These are phyloP conservation scores for Acacia acuminata DNA, from an alignment of 306 rosid species.

Conservation along the genomic window DNA sequence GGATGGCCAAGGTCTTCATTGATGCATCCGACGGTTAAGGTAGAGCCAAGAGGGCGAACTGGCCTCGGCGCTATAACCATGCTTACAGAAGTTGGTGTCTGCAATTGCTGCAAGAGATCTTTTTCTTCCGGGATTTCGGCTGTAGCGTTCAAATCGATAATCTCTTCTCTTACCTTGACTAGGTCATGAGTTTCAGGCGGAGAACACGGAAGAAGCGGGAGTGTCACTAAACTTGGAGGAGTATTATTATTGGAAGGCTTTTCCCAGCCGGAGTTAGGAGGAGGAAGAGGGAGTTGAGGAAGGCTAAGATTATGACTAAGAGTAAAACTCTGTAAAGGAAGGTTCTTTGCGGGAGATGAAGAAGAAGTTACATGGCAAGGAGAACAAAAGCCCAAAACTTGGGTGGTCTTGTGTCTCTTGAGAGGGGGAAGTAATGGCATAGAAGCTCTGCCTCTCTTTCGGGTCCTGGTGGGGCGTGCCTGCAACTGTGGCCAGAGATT, in stretches of 20 bases:
- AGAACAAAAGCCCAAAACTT: slow-evolving; percentile 42
- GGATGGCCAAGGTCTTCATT: slow-evolving; percentile 34
- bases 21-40: slow-evolving; percentile 67
- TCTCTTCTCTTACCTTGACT: neutral
- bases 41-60: slow-evolving; percentile 76
- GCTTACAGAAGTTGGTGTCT: slow-evolving; percentile 24
- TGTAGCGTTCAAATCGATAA: slow-evolving; percentile 46
- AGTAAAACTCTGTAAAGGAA: slow-evolving; percentile 48
- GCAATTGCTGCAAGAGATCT: slow-evolving; percentile 66
- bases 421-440: slow-evolving; percentile 42
- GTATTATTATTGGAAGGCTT: neutral
- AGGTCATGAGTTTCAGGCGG: slow-evolving; percentile 13
- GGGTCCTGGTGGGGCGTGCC: slow-evolving; percentile 85
- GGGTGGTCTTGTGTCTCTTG: slow-evolving; percentile 57
- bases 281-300: slow-evolving; percentile 44
- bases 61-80: slow-evolving; percentile 75
- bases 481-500: slow-evolving; percentile 87
- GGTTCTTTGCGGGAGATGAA: neutral
- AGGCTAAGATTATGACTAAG: slow-evolving; percentile 12
- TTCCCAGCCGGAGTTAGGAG: slow-evolving; percentile 29
- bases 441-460: slow-evolving; percentile 71
- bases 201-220: slow-evolving; percentile 54
- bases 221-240: slow-evolving; percentile 40
- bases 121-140: slow-evolving; percentile 67
- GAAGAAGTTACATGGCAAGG: slow-evolving; percentile 1